phyloP scores from a whole-genome alignment of 345 rosid species.

The Gossypium arboreum region DNA sequence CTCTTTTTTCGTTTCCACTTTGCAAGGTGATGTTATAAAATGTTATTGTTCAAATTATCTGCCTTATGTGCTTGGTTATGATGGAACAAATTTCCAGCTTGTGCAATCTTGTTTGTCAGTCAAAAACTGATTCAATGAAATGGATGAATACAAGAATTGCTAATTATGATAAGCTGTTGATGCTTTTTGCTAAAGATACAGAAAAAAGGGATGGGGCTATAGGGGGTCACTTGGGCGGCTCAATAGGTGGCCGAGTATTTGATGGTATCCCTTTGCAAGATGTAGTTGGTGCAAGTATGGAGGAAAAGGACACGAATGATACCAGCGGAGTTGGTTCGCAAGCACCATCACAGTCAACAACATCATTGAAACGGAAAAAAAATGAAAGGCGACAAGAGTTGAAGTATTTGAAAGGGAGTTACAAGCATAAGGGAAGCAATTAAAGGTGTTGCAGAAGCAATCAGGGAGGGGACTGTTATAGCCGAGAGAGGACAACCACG shows the following conservation, averaged over 20 bases:
- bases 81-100: background rate
- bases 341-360: conserved; percentile 14
- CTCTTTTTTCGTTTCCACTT: conserved; percentile 24
- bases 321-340: conserved; percentile 18
- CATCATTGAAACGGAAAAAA: conserved; percentile 21
- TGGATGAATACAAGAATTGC: conserved; percentile 21
- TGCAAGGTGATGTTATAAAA: background rate
- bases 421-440: conserved; percentile 19
- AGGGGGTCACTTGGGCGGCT: background rate
- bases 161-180: conserved; percentile 12
- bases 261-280: conserved; percentile 18
- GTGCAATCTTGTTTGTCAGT: conserved; percentile 7
- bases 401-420: conserved; percentile 19
- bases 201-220: background rate
- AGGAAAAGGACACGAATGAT: conserved; percentile 22
- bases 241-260: background rate
- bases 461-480: conserved; percentile 21
- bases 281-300: conserved; percentile 4
- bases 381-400: background rate
- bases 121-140: conserved; percentile 19
- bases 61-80: background rate
- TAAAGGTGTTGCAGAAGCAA: conserved; percentile 26
- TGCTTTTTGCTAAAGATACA: conserved; percentile 22
- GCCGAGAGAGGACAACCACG: conserved; percentile 21
- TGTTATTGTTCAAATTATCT: background rate